Percentiles rank a stretch among this genome's conserved stretches.
These are phyloP conservation scores for Vickermania spadyakhi DNA, from an alignment of 208 protist species.

Conservation along the genomic window DNA sequence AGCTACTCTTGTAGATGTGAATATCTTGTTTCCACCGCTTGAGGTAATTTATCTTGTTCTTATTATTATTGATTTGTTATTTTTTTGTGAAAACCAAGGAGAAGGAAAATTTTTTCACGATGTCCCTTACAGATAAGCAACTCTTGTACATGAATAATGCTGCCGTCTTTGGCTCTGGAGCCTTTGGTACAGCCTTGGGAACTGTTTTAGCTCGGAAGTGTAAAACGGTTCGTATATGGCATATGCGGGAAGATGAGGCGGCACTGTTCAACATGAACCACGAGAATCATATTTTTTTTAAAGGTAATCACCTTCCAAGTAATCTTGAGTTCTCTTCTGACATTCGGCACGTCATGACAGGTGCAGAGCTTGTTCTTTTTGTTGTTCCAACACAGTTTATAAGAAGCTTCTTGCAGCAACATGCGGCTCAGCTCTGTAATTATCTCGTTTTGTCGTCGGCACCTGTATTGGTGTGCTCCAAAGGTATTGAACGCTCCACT, in stretches of 20 bases:
- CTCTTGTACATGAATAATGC: constrained; percentile 48
- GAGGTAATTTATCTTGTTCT: no score
- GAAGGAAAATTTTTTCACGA: no score
- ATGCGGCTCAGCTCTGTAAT: constrained; percentile 24
- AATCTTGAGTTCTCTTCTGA: constrained; percentile 60
- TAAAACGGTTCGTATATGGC: constrained; percentile 59
- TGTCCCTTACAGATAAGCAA: constrained; percentile 9
- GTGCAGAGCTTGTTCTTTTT: constrained; percentile 68
- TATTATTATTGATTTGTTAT: no score
- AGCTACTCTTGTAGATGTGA: no score
- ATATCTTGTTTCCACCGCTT: no score
- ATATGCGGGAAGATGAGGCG: constrained; percentile 55
- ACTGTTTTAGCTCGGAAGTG: constrained; percentile 61
- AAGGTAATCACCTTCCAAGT: constrained; percentile 38
- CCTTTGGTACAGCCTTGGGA: constrained; percentile 76
- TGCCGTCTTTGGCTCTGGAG: constrained; percentile 71
- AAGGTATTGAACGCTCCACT: constrained; percentile 79
- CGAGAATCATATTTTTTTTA: constrained; percentile 77
- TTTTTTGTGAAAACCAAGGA: no score
- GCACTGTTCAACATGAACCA: constrained; percentile 47
- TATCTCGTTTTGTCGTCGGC: constrained; percentile 29
- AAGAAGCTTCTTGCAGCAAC: constrained; percentile 54
- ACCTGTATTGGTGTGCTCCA: constrained; percentile 65
- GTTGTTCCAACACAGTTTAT: constrained; percentile 85
- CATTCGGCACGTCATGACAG: constrained; percentile 29